Evolutionary conservation across 192 early-diverging fungal species (phyloP), one percentile per base, ranked within the genome.

Genomic region (Helicostylum pulchrum): DNA sequence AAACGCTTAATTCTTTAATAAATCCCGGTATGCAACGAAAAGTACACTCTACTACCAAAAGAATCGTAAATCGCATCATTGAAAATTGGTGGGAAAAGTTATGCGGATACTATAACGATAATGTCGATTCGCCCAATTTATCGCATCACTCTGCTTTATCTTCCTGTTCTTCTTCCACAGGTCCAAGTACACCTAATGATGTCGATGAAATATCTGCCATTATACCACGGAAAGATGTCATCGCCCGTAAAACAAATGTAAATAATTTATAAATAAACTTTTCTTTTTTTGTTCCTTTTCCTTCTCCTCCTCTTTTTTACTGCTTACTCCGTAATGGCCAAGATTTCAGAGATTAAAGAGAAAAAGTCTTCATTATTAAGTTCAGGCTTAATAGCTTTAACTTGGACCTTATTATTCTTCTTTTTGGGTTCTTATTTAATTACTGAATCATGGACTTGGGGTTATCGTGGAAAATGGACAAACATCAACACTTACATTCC

Each of bases 371-470:
- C 56, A 19, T 44, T 58, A 14, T 44, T 58, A 23, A 44, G 56
- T 44, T 32, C 32, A 43, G 65, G 47, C 7, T 20, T 70, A 19
- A 55, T 53, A 34, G 44, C 23, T 20, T 8, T 73, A 11, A 39
- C 30, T 12, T 75, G 73, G 73, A 5, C 9, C 19, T 50, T 72
- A 20, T 31, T 82, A 8, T 62, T 81, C 17, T 73, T 79, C 59
- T 80, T 85, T 64, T 17, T 82, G 19, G 65, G 80, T 3, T 88
- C 87, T 0, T 89, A 85, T 61, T 61, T 90, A 49, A 76, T 92
- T 64, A 92, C 90, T 7, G 90, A 92, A 50, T 85, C 85, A 0
- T 87, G 85, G 78, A 75, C 85, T 23, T 92, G 90, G 90, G 89
- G 88, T 1, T 84, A 87, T 66, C 61, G 80, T 53, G 84, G 80